Base-by-base conservation (phyloP, 2,329 filamentous ascomycete species). In the Dothideomycetes sp. region DNA sequence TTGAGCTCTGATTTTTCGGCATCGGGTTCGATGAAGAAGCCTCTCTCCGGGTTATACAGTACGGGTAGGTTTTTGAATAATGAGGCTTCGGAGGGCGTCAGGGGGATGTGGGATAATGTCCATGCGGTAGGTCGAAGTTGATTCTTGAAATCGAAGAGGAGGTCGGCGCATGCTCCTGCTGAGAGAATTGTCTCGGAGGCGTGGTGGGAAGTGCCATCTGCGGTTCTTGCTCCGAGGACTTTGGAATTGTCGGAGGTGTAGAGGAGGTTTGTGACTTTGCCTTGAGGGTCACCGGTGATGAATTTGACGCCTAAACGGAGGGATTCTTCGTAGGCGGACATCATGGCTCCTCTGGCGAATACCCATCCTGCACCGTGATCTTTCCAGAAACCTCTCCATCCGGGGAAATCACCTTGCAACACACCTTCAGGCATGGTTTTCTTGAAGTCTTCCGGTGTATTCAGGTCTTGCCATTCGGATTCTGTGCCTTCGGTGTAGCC, bases 91-190 rank as follows among this genome's bases (percentile, higher is more conserved):
- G 65, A 59, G 0, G 54, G 48, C 0, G 62, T 65, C 57, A 75
- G 65, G 15, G 61, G 57, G 22, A 75, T 66, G 47, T 74, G 70
- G 5, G 62, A 67, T 2, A 75, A 52, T 15, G 70, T 74, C 69
- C 70, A 73, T 1, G 70, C 69, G 4, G 69, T 74, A 2, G 70
- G 68, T n/a, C 68, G 60, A 7, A 75, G 53, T 48, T 76, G 71
- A 23, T 64, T 59, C 50, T 71, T 61, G 44, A 73, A 66, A 45
- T 74, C 67, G 1, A 75, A 51, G 0, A 75, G 52, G 3, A 53
- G 51, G 23, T 67, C 63, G 12, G 67, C 67, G 27, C 61, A 62
- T 11, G 71, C 71, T 4, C 71, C 71, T 3, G 69, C 66, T 12
- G 65, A 61, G 10, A 76, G 58, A 17, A 75, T 67, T 0, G 62